Conservation (phyloP, 2,329 filamentous ascomycete species). For the Verticillium nonalfalfae region DNA sequence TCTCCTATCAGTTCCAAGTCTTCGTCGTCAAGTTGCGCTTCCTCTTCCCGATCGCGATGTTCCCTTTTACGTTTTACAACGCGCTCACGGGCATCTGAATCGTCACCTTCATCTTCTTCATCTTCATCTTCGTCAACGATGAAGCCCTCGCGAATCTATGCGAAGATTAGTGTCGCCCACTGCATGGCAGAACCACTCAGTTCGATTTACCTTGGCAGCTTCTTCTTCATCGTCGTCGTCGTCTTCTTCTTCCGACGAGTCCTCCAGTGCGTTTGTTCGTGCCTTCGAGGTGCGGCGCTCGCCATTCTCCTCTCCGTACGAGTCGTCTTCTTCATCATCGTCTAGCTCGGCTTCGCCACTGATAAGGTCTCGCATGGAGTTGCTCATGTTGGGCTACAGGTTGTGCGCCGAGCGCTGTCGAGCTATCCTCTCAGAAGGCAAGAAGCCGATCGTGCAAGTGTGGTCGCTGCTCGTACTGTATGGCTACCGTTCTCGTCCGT, state of each 20-base stretch:
- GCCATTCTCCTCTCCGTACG: slow-evolving; percentile 70
- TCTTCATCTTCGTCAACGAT: slow-evolving; percentile 91
- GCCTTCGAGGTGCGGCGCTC: slow-evolving; percentile 36
- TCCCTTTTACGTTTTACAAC: slow-evolving; percentile 71
- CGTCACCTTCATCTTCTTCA: slow-evolving; percentile 62
- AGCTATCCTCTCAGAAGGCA: neutral
- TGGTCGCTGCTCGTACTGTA: neutral
- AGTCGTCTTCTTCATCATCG: slow-evolving; percentile 78
- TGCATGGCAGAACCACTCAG: neutral
- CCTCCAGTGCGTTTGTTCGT: slow-evolving; percentile 50
- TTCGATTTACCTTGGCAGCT: slow-evolving; percentile 57
- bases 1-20: slow-evolving; percentile 93
- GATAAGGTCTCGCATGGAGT: slow-evolving; percentile 67
- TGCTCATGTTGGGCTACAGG: slow-evolving; percentile 45
- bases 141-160: slow-evolving; percentile 84
- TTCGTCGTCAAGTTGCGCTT: slow-evolving; percentile 90
- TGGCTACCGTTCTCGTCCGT: neutral
- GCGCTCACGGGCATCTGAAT: slow-evolving; percentile 44
- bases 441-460: neutral
- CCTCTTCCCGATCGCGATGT: slow-evolving; percentile 68
- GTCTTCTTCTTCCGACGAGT: slow-evolving; percentile 89
- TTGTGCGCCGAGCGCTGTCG: neutral
- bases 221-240: slow-evolving; percentile 90
- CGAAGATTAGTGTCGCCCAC: neutral
- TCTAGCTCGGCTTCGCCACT: slow-evolving; percentile 82